Conservation (phyloP, 2,329 filamentous ascomycete species). For the Trichoderma semiorbis region DNA sequence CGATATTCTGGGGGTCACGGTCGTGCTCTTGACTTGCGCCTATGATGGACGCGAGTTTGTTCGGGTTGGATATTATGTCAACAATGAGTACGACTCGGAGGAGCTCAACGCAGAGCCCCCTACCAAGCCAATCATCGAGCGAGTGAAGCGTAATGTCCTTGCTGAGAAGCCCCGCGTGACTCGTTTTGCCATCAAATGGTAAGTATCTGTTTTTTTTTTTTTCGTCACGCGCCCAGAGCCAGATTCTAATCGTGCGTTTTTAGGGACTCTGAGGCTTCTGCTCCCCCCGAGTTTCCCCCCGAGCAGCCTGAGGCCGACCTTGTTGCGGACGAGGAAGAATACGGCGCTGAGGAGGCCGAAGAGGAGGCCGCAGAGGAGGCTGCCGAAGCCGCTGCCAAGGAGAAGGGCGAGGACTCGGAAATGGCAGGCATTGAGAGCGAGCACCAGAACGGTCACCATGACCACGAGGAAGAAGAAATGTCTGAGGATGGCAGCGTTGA, state of each 20-base stretch:
- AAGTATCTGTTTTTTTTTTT: neutral
- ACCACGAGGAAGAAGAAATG: slow-evolving; percentile 61
- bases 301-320: slow-evolving; percentile 96
- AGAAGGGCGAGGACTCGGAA: slow-evolving; percentile 63
- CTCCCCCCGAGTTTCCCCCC: slow-evolving; percentile 91
- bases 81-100: slow-evolving; percentile 96
- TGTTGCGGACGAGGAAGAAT: slow-evolving; percentile 78
- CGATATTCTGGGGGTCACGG: slow-evolving; percentile 94
- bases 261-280: slow-evolving; percentile 97
- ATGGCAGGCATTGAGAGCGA: slow-evolving; percentile 68
- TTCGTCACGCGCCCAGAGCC: slow-evolving; percentile 1
- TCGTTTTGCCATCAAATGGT: slow-evolving; percentile 98
- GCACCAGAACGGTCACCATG: slow-evolving; percentile 33
- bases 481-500: slow-evolving; percentile 77
- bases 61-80: slow-evolving; percentile 97
- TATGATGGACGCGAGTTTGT: slow-evolving; percentile 98
- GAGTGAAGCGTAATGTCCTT: slow-evolving; percentile 85
- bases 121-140: slow-evolving; percentile 86
- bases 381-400: slow-evolving; percentile 47
- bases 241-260: slow-evolving; percentile 9
- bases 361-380: slow-evolving; percentile 64
- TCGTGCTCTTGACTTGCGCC: slow-evolving; percentile 91
- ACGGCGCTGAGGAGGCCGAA: slow-evolving; percentile 85
- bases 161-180: slow-evolving; percentile 97
- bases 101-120: slow-evolving; percentile 87